These are phyloP conservation scores for Blastobotrys capitulatus DNA, from an alignment of 1,139 yeast species.

Conservation along the genomic window DNA sequence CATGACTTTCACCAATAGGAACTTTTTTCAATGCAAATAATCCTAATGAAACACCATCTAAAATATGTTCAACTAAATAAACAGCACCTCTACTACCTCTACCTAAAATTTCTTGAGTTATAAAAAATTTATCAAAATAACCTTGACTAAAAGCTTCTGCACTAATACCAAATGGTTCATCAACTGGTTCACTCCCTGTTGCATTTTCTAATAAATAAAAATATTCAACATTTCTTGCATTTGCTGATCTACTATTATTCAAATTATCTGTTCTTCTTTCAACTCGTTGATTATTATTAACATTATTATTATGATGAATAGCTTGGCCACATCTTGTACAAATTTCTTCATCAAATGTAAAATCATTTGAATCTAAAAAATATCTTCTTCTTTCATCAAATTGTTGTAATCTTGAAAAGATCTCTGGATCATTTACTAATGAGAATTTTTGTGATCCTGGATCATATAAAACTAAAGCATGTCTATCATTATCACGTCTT, in stretches of 20 bases:
- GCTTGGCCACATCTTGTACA: slow-evolving; percentile 5
- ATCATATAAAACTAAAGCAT: slow-evolving; percentile 33
- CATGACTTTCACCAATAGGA: slow-evolving; percentile 70
- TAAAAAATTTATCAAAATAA: slow-evolving; percentile 64
- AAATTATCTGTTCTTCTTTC: slow-evolving; percentile 3
- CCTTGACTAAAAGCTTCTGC: slow-evolving; percentile 58
- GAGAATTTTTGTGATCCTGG: slow-evolving; percentile 26
- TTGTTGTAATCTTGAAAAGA: not conserved
- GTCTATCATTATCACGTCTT: slow-evolving; percentile 28
- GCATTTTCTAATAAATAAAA: slow-evolving; percentile 5
- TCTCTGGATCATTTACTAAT: slow-evolving; percentile 26
- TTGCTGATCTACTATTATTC: not conserved
- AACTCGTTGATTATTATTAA: slow-evolving; percentile 6
- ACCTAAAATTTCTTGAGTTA: slow-evolving; percentile 49
- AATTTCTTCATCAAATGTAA: slow-evolving; percentile 5
- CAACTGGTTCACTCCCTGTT: not conserved
- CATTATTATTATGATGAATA: not conserved
- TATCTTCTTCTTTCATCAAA: not conserved
- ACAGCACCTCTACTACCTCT: slow-evolving; percentile 84
- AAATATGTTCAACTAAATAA: slow-evolving; percentile 71
- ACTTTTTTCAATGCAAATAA: slow-evolving; percentile 79
- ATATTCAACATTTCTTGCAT: slow-evolving; percentile 7
- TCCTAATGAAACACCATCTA: slow-evolving; percentile 69
- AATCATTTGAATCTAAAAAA: not conserved
- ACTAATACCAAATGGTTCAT: slow-evolving; percentile 20